phyloP scores from a whole-genome alignment of 371 early-diverging fungal genomes.

The Mortierella sp. region DNA sequence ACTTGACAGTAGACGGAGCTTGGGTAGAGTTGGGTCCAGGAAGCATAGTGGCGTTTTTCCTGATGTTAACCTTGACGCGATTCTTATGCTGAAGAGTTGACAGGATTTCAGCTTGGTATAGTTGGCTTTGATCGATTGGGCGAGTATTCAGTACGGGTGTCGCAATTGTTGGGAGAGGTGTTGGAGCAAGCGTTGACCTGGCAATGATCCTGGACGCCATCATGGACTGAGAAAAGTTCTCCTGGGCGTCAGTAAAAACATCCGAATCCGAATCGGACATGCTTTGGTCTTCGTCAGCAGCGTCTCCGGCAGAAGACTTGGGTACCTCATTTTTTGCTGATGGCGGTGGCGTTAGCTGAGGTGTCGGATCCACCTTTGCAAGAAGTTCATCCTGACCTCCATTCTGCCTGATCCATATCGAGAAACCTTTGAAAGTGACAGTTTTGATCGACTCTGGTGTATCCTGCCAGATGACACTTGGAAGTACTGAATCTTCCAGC shows the following conservation, averaged over 20 bases:
- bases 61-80: constrained; percentile 44
- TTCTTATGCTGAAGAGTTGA: constrained; percentile 50
- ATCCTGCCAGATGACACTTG: constrained; percentile 57
- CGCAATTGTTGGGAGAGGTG: background rate
- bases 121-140: background rate
- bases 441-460: constrained; percentile 55
- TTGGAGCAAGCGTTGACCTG: background rate
- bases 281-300: constrained; percentile 18
- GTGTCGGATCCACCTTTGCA: background rate
- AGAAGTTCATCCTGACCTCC: constrained; percentile 9
- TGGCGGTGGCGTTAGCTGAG: background rate
- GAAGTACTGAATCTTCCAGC: constrained; percentile 45
- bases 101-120: constrained; percentile 47
- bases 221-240: constrained; percentile 39
- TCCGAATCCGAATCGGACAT: constrained; percentile 53
- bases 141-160: background rate
- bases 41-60: constrained; percentile 37
- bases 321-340: background rate
- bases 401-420: constrained; percentile 47
- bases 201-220: constrained; percentile 25
- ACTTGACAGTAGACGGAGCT: constrained; percentile 22
- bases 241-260: constrained; percentile 51
- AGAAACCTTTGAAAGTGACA: constrained; percentile 46
- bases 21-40: constrained; percentile 24
- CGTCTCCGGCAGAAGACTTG: background rate